Percentiles rank a stretch among this genome's conserved stretches.
Evolutionary conservation across 1,284 basidiomycete species (phyloP).

Genomic region (Sparassis latifolia): DNA sequence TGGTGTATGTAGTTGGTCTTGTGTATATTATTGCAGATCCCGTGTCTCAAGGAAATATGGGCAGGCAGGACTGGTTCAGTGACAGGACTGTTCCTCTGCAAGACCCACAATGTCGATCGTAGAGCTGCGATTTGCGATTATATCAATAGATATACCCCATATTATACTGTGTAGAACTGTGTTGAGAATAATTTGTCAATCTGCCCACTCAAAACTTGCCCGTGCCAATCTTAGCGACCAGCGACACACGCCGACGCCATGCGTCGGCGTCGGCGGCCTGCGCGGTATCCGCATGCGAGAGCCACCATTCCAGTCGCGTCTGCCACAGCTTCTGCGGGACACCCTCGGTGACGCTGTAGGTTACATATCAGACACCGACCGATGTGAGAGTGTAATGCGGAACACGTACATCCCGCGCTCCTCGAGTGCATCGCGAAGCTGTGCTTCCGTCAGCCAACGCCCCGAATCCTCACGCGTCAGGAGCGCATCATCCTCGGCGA

Average conservation of each 20-base stretch:
- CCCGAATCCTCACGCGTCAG: constrained; percentile 45
- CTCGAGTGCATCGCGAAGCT: constrained; percentile 55
- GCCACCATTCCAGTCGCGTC: constrained; percentile 54
- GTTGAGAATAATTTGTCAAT: background rate
- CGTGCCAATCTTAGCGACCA: constrained; percentile 26
- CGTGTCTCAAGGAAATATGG: too few relatives aligned
- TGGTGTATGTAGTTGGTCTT: too few relatives aligned
- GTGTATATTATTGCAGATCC: too few relatives aligned
- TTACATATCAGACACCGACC: too few relatives aligned
- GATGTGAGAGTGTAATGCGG: background rate
- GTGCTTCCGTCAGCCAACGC: constrained; percentile 39
- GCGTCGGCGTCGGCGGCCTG: constrained; percentile 26
- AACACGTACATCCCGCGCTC: constrained; percentile 69
- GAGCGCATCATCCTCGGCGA: constrained; percentile 55
- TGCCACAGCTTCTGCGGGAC: constrained; percentile 37
- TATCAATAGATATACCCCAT: background rate
- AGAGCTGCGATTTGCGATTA: constrained; percentile 14
- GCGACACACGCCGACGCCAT: constrained; percentile 35
- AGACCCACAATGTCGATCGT: too few relatives aligned
- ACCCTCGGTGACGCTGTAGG: constrained; percentile 30
- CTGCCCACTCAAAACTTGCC: constrained; percentile 11
- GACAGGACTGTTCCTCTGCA: too few relatives aligned
- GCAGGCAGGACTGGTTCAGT: too few relatives aligned
- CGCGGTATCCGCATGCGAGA: constrained; percentile 32
- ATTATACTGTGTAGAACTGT: too few relatives aligned